Conservation (phyloP, 805 yeast species). For the Candida takata region DNA sequence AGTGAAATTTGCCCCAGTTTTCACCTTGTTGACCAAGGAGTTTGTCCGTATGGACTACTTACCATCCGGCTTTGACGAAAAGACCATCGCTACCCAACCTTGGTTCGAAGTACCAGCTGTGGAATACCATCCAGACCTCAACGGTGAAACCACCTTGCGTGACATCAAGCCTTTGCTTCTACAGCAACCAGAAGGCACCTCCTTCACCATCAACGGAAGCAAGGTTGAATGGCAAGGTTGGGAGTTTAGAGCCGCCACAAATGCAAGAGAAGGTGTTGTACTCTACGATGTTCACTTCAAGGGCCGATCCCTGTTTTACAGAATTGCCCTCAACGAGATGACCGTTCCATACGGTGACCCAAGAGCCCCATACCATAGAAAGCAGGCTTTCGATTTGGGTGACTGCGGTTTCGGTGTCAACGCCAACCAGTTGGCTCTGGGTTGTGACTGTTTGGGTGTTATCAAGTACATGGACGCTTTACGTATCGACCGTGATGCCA, state of each 20-base stretch:
- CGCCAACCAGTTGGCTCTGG: slow-evolving; percentile 61
- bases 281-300: slow-evolving; percentile 66
- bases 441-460: slow-evolving; percentile 79
- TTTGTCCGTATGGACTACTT: slow-evolving; percentile 67
- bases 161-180: slow-evolving; percentile 64
- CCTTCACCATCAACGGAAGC: slow-evolving; percentile 52
- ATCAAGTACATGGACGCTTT: slow-evolving; percentile 66
- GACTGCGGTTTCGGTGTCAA: slow-evolving; percentile 77
- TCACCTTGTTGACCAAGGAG: slow-evolving; percentile 51
- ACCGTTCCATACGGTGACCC: slow-evolving; percentile 87
- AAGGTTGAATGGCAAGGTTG: slow-evolving; percentile 77
- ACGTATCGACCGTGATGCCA: slow-evolving; percentile 52
- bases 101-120: slow-evolving; percentile 54
- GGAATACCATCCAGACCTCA: slow-evolving; percentile 70
- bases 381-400: slow-evolving; percentile 82
- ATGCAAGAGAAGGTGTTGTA: slow-evolving; percentile 75
- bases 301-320: slow-evolving; percentile 69
- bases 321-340: slow-evolving; percentile 74
- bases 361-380: slow-evolving; percentile 75
- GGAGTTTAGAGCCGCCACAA: slow-evolving; percentile 67
- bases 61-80: slow-evolving; percentile 65
- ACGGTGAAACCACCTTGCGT: slow-evolving; percentile 42
- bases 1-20: slow-evolving; percentile 66
- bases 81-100: slow-evolving; percentile 44
- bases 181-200: slow-evolving; percentile 74